Base-by-base conservation (phyloP, 2,329 filamentous ascomycete species). In the Macrophomina phaseolina region DNA sequence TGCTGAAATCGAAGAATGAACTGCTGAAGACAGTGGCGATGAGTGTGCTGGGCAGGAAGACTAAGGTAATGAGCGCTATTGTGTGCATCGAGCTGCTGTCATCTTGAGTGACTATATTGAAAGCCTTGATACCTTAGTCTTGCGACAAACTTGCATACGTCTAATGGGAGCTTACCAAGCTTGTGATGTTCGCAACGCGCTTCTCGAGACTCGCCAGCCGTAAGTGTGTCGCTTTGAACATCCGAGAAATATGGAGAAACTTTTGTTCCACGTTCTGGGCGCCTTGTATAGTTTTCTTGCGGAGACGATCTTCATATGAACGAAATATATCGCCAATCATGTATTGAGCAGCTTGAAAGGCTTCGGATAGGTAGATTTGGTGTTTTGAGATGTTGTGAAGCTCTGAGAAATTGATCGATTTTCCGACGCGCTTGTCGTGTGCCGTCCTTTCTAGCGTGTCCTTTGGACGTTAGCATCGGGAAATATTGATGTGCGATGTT, bases 51-150 rank as follows among this genome's bases (percentile, higher is more conserved):
- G 81, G 81, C 48, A 83, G 74, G 73, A 82, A 82, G 5, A 81
- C 73, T 18, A 82, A 68, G 1, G 81, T 82, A 68, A 81, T 73
- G 8, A 82, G 73, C 0, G 81, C 81, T 18, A 83, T 81, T 0
- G 79, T 81, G 70, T 81, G 81, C 81, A 83, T 82, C 12, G 78
- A 80, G 16, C 77, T 74, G 46, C 74, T 79, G 67, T 82, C 79
- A 8, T 74, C 70, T 58, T 80, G 78, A 3, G 76, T 78, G 23
- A 81, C 78, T 0, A 79, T 72, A 60, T 81, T 78, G 70, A 80
- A 81, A 0, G 76, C 74, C 55, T 71, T 48, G 1, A 14, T 1
- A 18, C 42, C n/a, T 11, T 36, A 46, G 2, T 16, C 18, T n/a
- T 14, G 42, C 28, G 14, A 16, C 2, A 1, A 7, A 14, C 14